These are phyloP conservation scores for Colletotrichum gloeosporioides DNA, from an alignment of 2,329 filamentous ascomycete species.

Conservation along the genomic window DNA sequence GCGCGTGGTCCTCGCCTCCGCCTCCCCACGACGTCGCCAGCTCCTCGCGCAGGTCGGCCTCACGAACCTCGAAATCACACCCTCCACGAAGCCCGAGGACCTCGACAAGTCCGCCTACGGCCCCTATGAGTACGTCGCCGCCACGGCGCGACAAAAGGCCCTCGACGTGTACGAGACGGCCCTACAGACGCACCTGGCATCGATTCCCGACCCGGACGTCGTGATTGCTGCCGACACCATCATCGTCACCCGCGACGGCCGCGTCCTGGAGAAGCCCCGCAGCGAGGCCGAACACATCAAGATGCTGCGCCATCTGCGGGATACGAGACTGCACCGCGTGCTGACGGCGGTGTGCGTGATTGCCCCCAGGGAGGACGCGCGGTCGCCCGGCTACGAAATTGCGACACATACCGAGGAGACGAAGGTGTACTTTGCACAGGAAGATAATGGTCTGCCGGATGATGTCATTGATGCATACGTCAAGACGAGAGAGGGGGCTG, in stretches of 20 bases:
- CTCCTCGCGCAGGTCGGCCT: slow-evolving; percentile 83
- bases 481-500: slow-evolving; percentile 85
- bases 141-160: slow-evolving; percentile 85
- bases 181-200: slow-evolving; percentile 46
- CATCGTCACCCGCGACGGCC: slow-evolving; percentile 76
- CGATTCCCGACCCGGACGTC: slow-evolving; percentile 73
- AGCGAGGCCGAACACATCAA: slow-evolving; percentile 80
- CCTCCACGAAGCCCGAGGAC: slow-evolving; percentile 85
- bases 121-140: slow-evolving; percentile 89
- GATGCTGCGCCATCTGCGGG: slow-evolving; percentile 84
- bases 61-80: slow-evolving; percentile 80
- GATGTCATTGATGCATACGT: slow-evolving; percentile 83
- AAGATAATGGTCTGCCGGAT: slow-evolving; percentile 66
- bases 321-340: slow-evolving; percentile 79
- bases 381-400: slow-evolving; percentile 84
- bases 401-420: slow-evolving; percentile 89
- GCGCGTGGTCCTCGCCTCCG: slow-evolving; percentile 87
- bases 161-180: slow-evolving; percentile 69
- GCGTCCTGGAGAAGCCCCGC: slow-evolving; percentile 89
- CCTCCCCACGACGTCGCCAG: slow-evolving; percentile 83
- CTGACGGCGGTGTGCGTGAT: slow-evolving; percentile 87
- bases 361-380: slow-evolving; percentile 79
- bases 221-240: slow-evolving; percentile 93
- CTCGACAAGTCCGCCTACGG: slow-evolving; percentile 76
- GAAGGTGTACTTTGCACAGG: slow-evolving; percentile 81